Evolutionary conservation across 306 rosid species (phyloP).

Genomic region (Canavalia gladiata): DNA sequence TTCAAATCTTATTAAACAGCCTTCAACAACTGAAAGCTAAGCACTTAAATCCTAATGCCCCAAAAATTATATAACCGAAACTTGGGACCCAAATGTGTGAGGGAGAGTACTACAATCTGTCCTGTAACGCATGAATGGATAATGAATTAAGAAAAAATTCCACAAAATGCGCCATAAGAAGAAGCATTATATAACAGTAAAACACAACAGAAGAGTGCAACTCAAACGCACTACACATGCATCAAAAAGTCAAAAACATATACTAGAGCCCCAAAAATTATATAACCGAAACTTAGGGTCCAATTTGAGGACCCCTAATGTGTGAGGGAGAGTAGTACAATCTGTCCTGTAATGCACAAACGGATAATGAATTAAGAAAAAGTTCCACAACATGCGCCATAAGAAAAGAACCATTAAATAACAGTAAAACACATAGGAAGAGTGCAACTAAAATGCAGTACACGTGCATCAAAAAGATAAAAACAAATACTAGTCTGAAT

Average conservation of each 20-base stretch:
- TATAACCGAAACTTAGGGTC: too few relatives aligned
- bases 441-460: too few relatives aligned
- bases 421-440: too few relatives aligned
- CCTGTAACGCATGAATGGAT: constrained; percentile 28
- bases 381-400: too few relatives aligned
- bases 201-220: constrained; percentile 12
- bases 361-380: too few relatives aligned
- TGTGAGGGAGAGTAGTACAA: too few relatives aligned
- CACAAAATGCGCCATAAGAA: constrained; percentile 11
- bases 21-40: constrained; percentile 44
- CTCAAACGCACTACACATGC: not conserved
- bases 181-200: constrained; percentile 19
- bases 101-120: constrained; percentile 24
- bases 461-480: too few relatives aligned
- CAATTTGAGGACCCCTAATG: too few relatives aligned
- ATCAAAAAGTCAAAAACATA: not conserved
- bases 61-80: constrained; percentile 12
- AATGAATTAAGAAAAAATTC: constrained; percentile 6
- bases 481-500: not conserved
- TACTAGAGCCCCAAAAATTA: too few relatives aligned
- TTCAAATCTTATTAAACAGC: constrained; percentile 27
- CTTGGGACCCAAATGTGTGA: constrained; percentile 23
- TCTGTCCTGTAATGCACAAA: too few relatives aligned
- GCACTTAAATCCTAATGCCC: constrained; percentile 34
- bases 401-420: too few relatives aligned